Percentiles rank a stretch among this genome's conserved stretches.
phyloP scores from a whole-genome alignment of 2,329 filamentous ascomycete genomes.

The Thielaviopsis cerberus region DNA sequence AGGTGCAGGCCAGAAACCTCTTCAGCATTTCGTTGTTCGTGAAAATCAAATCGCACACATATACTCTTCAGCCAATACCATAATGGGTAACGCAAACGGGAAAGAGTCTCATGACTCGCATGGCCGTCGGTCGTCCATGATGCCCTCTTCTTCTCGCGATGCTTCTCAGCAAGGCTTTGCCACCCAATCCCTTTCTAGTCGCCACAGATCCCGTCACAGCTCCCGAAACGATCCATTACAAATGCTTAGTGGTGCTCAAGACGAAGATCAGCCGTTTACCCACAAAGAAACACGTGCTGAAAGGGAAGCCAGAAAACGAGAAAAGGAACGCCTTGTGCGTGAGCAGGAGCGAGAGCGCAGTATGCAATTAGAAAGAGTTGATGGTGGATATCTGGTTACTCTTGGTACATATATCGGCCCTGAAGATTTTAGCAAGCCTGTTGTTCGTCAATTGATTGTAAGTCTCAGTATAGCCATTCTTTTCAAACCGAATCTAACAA shows the following conservation, averaged over 20 bases:
- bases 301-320: conserved; percentile 66
- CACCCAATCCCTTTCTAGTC: conserved; percentile 19
- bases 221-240: conserved; percentile 15
- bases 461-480: conserved; percentile 13
- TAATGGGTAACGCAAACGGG: conserved; percentile 24
- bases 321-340: conserved; percentile 59
- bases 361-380: conserved; percentile 77
- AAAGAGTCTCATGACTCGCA: conserved; percentile 21
- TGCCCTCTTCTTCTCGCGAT: conserved; percentile 1
- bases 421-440: conserved; percentile 80
- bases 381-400: conserved; percentile 87
- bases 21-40: background rate
- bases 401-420: conserved; percentile 79
- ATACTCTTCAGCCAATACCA: background rate
- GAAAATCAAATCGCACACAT: background rate
- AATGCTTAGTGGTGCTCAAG: background rate
- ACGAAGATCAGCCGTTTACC: conserved; percentile 28
- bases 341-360: conserved; percentile 77
- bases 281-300: conserved; percentile 82
- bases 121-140: conserved; percentile 2
- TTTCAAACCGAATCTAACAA: conserved; percentile 8
- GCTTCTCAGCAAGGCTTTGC: background rate
- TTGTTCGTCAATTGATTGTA: conserved; percentile 84
- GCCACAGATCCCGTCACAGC: conserved; percentile 17
- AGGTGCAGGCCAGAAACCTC: too few species aligned